Percentiles rank a stretch among this genome's conserved stretches.
Conservation (phyloP, 305 asterid species). For the Rubia peregrina region DNA sequence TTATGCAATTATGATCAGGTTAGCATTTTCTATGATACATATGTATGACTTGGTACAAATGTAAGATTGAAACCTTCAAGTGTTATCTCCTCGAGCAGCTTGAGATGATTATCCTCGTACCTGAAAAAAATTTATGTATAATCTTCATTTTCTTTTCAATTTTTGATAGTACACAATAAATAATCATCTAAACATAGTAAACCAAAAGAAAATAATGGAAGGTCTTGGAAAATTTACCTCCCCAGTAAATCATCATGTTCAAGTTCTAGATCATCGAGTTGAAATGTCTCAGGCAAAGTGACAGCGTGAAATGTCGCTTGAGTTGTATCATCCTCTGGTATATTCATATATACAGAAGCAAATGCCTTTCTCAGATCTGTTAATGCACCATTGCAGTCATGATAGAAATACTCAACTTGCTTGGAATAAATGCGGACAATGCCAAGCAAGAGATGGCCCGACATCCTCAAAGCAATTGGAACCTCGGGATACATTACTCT, state of each 20-base stretch:
- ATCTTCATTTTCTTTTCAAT: neutral
- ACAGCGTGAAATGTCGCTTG: constrained; percentile 53
- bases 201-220: neutral
- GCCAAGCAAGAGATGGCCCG: constrained; percentile 88
- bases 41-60: neutral
- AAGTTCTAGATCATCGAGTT: constrained; percentile 57
- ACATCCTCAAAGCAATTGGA: constrained; percentile 87
- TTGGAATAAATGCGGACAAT: constrained; percentile 86
- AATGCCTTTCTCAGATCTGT: constrained; percentile 40
- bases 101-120: constrained; percentile 54
- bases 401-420: constrained; percentile 72
- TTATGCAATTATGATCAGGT: neutral
- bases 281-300: constrained; percentile 64
- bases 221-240: constrained; percentile 34
- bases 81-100: constrained; percentile 58
- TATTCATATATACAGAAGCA: constrained; percentile 40
- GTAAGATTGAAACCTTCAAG: constrained; percentile 42
- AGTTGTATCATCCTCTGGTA: constrained; percentile 53
- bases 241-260: constrained; percentile 31
- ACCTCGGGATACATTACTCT: constrained; percentile 67
- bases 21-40: neutral
- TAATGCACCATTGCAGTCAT: constrained; percentile 52
- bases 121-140: constrained; percentile 29
- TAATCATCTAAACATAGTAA: constrained; percentile 12
- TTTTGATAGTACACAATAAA: neutral